Conservation (phyloP, 2,329 filamentous ascomycete species). For the Fusarium neocosmosporiellum region DNA sequence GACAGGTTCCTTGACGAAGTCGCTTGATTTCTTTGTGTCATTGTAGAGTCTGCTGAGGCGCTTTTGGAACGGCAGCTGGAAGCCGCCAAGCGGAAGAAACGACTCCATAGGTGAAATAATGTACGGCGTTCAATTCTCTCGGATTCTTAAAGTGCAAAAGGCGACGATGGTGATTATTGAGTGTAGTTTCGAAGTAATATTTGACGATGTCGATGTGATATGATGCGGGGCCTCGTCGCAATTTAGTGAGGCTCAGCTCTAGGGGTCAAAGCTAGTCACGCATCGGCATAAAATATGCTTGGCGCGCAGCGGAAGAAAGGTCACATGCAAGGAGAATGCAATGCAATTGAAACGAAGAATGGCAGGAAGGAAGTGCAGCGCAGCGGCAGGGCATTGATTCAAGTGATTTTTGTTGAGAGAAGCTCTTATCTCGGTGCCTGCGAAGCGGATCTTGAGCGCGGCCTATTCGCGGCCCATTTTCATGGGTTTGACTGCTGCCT, state of each 20-base stretch:
- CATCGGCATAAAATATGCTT: slow-evolving; percentile 15
- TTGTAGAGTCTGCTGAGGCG: slow-evolving; percentile 80
- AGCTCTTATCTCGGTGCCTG: slow-evolving; percentile 45
- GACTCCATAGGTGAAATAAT: slow-evolving; percentile 57
- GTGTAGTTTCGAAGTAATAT: slow-evolving; percentile 21
- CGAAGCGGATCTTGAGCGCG: slow-evolving; percentile 44
- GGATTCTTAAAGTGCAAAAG: background rate
- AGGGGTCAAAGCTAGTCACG: background rate
- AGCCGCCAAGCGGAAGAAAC: slow-evolving; percentile 62
- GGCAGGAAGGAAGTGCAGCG: slow-evolving; percentile 1
- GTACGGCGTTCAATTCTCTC: background rate
- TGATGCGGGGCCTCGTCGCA: slow-evolving; percentile 25
- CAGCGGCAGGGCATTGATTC: slow-evolving; percentile 22
- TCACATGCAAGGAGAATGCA: slow-evolving; percentile 9
- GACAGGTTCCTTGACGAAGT: slow-evolving; percentile 75
- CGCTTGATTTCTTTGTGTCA: slow-evolving; percentile 82
- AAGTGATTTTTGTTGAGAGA: slow-evolving; percentile 34
- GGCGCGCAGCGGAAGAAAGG: background rate
- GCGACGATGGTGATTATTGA: background rate
- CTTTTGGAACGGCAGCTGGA: slow-evolving; percentile 68
- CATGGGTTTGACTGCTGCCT: slow-evolving; percentile 43
- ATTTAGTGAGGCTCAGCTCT: slow-evolving; percentile 28
- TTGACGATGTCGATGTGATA: slow-evolving; percentile 29
- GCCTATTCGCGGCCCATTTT: slow-evolving; percentile 42
- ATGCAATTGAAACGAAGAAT: background rate